Base-by-base conservation (phyloP, 1,284 basidiomycete genomes). In the Mycosarcoma maydis region DNA sequence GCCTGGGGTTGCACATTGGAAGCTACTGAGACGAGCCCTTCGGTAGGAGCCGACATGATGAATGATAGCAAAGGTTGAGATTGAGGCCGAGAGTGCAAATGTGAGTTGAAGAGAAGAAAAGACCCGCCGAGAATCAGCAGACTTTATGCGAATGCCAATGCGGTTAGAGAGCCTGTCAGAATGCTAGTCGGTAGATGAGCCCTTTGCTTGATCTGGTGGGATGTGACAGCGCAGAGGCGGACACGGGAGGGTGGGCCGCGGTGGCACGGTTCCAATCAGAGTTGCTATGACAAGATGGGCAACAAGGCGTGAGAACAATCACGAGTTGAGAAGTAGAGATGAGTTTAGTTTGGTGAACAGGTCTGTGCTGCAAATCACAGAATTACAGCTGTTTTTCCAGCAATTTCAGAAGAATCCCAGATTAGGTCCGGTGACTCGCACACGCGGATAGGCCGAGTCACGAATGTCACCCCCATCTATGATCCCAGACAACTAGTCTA, bases 11-110 rank as follows among this genome's bases (percentile, higher is more conserved):
- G 60, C 6, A 69, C 54, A 22, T 62, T 62, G 38, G 66, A 69
- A 34, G 66, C 66, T 29, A 52, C 66, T 5, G 66, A 62, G 38
- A 69, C 59, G 45, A 69, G 54, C 7, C 66, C 66, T 53, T 69
- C 59, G 16, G 50, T 43, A 27, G 59, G 58, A 4, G 45, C 13
- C 40, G 66, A 49, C 66, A 69, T 69, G 42, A 7, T 33, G 27
- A 22, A 19, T 37, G n/a, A n/a, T n/a, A n/a, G n/a, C n/a, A n/a
- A n/a, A n/a, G n/a, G n/a, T n/a, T n/a, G n/a, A n/a, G n/a, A n/a
- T n/a, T n/a, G n/a, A n/a, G n/a, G n/a, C 27, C 33, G 33, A 14
- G 33, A 34, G 16, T 7, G 33, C 2, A 34, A n/a, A 16, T 6
- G 33, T 7, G 10, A n/a, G 33, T 11, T 16, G 6, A 4, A n/a